phyloP scores from a whole-genome alignment of 345 rosid species.

The Populus simonii region DNA sequence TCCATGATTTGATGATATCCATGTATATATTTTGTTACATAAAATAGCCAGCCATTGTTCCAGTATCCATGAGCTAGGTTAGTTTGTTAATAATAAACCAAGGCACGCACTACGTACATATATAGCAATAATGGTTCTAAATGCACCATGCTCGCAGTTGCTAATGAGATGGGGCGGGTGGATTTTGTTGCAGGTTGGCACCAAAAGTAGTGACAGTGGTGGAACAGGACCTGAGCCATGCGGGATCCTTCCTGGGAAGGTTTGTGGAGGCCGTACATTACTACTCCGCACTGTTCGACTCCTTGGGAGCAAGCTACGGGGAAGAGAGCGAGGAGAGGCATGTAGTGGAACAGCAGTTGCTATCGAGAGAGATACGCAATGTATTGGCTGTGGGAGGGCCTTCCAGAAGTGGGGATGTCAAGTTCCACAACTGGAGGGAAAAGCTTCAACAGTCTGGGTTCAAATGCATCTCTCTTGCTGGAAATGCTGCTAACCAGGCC shows the following conservation, averaged over 20 bases:
- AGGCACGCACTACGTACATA: not conserved
- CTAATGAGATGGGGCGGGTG: not conserved
- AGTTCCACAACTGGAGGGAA: slow-evolving; percentile 93
- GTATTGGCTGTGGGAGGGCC: slow-evolving; percentile 91
- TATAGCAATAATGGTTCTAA: no score
- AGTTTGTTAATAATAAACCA: not conserved
- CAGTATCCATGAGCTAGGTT: not conserved
- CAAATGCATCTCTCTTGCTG: slow-evolving; percentile 72
- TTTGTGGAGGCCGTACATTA: slow-evolving; percentile 98
- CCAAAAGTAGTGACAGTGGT: slow-evolving; percentile 98
- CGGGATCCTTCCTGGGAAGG: slow-evolving; percentile 85
- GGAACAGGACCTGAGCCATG: slow-evolving; percentile 92
- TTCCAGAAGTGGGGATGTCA: slow-evolving; percentile 60
- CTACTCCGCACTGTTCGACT: slow-evolving; percentile 92
- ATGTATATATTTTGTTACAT: not conserved
- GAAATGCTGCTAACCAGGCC: slow-evolving; percentile 94
- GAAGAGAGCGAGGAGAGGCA: slow-evolving; percentile 99
- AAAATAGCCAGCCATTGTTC: not conserved
- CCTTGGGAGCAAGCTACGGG: slow-evolving; percentile 87
- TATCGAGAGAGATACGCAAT: slow-evolving; percentile 83
- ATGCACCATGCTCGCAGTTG: not conserved
- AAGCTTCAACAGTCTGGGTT: slow-evolving; percentile 84
- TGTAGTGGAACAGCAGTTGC: slow-evolving; percentile 90
- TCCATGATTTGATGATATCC: not conserved
- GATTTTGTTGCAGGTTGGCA: slow-evolving; percentile 52